Evolutionary conservation across 371 early-diverging fungal genomes (phyloP), one percentile per base, ranked within the genome.

Genomic region (Batkoa obscura): DNA sequence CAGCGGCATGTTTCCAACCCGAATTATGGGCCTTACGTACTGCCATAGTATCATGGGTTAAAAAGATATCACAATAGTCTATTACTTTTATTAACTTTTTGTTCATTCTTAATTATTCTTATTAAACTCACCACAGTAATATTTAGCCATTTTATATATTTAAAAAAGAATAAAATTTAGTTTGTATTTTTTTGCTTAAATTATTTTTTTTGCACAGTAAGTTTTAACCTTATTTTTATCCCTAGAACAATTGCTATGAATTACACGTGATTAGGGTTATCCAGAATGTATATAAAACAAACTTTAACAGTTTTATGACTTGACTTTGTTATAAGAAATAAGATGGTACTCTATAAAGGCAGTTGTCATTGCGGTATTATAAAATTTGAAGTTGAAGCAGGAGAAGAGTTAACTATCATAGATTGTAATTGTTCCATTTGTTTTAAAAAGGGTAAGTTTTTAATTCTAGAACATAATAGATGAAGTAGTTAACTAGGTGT

Each of bases 61-160:
- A 72, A 67, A 88, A 91, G 63, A 93, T 93, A 68, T 94, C 95
- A 70, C 95, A 94, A 72, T 94, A 94, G 63, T 93, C 93, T 84
- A 64, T 3, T 23, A 23, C 23, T 23, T 23, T 23, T 23, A 23
- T 52, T 37, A 58, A 30, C 10, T 41, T 43, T 43, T 15, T 17
- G 33, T 50, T n/a, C 32, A 17, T 10, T 35, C 30, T 37, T 34
- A 23, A n/a, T n/a, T 45, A 57, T 23, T 23, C 23, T 23, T 33
- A 37, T 39, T 1, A 15, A 15, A 50, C 62, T 60, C 74, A 78
- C 86, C 88, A 72, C 92, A 91, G 64, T 91, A 91, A 71, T 90
- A 90, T 63, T 87, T 88, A 34, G 90, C 88, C 91, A 90, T 90
- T 48, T 45, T 41, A 23, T 23, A 23, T 23, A 23, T 23, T 23